Evolutionary conservation across 1,284 basidiomycete genomes (phyloP), one percentile per base, ranked within the genome.

Genomic region (Tranzscheliella williamsii): DNA sequence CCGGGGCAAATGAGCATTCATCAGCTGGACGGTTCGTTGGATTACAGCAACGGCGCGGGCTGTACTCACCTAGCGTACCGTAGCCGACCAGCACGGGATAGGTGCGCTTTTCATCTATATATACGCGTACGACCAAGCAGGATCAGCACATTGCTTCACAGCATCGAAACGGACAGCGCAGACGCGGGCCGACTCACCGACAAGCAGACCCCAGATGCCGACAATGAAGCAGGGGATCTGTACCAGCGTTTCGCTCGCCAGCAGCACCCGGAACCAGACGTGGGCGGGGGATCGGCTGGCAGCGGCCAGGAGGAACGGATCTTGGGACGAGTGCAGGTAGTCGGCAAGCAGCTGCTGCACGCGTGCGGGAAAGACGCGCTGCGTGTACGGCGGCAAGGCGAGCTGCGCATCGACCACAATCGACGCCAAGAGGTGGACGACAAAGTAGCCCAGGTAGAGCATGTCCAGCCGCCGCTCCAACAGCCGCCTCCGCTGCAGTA

Each of bases 11-110:
- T n/a, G n/a, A n/a, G n/a, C n/a, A n/a, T n/a, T n/a, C n/a, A n/a
- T n/a, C n/a, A n/a, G n/a, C n/a, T n/a, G n/a, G n/a, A n/a, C n/a
- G n/a, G n/a, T n/a, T n/a, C n/a, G n/a, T n/a, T n/a, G n/a, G n/a
- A n/a, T n/a, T n/a, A n/a, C n/a, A n/a, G n/a, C n/a, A n/a, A n/a
- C n/a, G n/a, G n/a, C n/a, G n/a, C n/a, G 4, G 15, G 29, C 18
- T 18, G 4, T 5, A 42, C 57, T 54, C 44, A 61, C 58, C 66
- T 2, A 70, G 51, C 17, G 57, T 56, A 13, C 51, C 57, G 33
- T 70, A 70, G 4, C 42, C 45, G 4, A 65, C 47, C 44, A 70
- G 41, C 4, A 70, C 27, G 7, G 67, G 65, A 26, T 68, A 68
- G n/a, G 52, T 60, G 2, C 53, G 42, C 34, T 52, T 64, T n/a